Evolutionary conservation across 1,284 basidiomycete genomes (phyloP).

Genomic region (Farysia itapuensis): DNA sequence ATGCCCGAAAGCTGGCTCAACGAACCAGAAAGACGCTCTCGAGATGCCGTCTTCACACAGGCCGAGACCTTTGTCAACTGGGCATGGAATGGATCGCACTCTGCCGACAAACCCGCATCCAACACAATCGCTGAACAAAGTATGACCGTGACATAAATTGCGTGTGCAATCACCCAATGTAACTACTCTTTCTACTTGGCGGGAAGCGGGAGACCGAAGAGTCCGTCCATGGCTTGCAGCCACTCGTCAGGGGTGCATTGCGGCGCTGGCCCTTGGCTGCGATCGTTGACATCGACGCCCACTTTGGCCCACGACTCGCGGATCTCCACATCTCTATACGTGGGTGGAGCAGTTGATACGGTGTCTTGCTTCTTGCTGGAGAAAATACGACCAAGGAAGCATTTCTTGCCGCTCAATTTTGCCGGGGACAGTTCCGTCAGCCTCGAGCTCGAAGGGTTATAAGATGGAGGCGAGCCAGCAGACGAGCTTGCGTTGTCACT

Average conservation of each 20-base stretch:
- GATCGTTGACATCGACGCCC: conserved; percentile 31
- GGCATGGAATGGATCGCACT: conserved; percentile 25
- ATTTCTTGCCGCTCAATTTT: conserved; percentile 2
- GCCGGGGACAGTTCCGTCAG: neutral
- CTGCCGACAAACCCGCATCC: too few species aligned
- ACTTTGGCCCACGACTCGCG: conserved; percentile 20
- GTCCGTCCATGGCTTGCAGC: conserved; percentile 14
- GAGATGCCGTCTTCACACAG: conserved; percentile 17
- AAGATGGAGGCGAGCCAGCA: too few species aligned
- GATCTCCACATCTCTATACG: conserved; percentile 28
- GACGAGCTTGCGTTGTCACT: too few species aligned
- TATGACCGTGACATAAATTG: too few species aligned
- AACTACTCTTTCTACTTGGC: neutral
- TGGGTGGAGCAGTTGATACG: conserved; percentile 3
- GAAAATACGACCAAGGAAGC: conserved; percentile 19
- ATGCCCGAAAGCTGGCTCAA: conserved; percentile 39
- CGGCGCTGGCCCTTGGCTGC: conserved; percentile 22
- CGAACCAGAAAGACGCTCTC: conserved; percentile 15
- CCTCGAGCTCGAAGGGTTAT: too few species aligned
- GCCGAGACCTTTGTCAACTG: conserved; percentile 24
- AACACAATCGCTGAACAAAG: too few species aligned
- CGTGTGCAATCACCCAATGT: too few species aligned
- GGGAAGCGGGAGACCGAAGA: conserved; percentile 12
- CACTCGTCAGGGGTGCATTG: conserved; percentile 28
- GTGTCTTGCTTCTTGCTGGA: neutral